These are phyloP conservation scores for Ceratocystis colombiana DNA, from an alignment of 2,329 filamentous ascomycete genomes.

Conservation along the genomic window DNA sequence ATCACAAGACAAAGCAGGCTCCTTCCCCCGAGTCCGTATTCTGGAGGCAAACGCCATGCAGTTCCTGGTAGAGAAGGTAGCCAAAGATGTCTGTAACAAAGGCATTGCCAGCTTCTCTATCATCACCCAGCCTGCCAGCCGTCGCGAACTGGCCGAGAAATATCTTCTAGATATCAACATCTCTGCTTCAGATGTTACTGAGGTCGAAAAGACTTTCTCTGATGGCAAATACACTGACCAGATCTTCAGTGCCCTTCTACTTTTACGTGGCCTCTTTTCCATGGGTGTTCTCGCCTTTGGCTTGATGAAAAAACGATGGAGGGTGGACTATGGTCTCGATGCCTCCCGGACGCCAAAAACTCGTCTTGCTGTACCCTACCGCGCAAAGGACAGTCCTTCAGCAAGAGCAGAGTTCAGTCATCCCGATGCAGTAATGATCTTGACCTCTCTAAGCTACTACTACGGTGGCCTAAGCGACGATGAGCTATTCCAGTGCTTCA, in stretches of 20 bases:
- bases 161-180: conserved; percentile 39
- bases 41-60: conserved; percentile 33
- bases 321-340: conserved; percentile 54
- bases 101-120: conserved; percentile 39
- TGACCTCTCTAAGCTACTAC: conserved; percentile 49
- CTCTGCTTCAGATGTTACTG: conserved; percentile 31
- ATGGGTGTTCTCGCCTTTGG: conserved; percentile 45
- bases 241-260: conserved; percentile 34
- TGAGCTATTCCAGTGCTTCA: conserved; percentile 41
- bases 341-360: conserved; percentile 34
- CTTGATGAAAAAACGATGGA: conserved; percentile 50
- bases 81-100: conserved; percentile 35
- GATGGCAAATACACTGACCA: conserved; percentile 28
- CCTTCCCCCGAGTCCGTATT: conserved; percentile 43
- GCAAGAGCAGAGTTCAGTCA: conserved; percentile 52
- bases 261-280: conserved; percentile 48
- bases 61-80: conserved; percentile 29
- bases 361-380: conserved; percentile 48
- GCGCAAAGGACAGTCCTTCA: conserved; percentile 49
- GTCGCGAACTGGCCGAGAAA: conserved; percentile 32
- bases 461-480: conserved; percentile 44
- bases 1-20: conserved; percentile 29
- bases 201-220: conserved; percentile 34
- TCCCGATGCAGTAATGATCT: conserved; percentile 46
- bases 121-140: conserved; percentile 30